Base-by-base conservation (phyloP, 2,329 filamentous ascomycete species). In the Trichophyton benhamiae region DNA sequence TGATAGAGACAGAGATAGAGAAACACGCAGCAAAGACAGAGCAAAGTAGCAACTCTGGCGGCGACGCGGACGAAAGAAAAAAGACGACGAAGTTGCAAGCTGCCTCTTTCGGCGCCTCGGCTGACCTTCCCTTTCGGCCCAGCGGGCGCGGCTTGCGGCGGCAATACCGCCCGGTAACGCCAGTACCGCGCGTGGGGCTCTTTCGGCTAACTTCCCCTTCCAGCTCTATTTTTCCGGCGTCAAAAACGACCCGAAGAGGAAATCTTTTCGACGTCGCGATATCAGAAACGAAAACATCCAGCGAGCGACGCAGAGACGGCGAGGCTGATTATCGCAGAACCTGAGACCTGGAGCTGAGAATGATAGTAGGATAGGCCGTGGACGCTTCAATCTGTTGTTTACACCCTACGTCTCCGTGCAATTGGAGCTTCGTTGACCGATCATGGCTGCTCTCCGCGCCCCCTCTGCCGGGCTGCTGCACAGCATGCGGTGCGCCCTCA, bases 381-480 rank as follows among this genome's bases (percentile, higher is more conserved):
- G 20, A 27, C 46, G 17, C 46, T 49, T 58, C 55, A n/a, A 58
- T 58, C 15, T 22, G 22, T n/a, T 44, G 11, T 30, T 17, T 30
- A 20, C 6, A 9, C 41, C 27, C 15, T 15, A 8, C 25, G 22
- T 15, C 33, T 13, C 62, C 33, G 57, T 25, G 44, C 17, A 48
- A 20, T 48, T 44, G 41, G 41, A 44, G 41, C 41, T 44, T 44
- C 33, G 33, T 38, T 38, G 33, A 46, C 68, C 65, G 66, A 62
- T 63, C 33, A 63, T 63, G 52, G 61, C 64, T 72, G 61, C 64
- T 72, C 73, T 74, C 70, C 72, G 68, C 63, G 68, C 69, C 65
- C 70, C 73, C 41, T 73, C 72, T 65, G 69, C 72, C 66, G 69
- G 72, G 60, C 66, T 72, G 61, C 72, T 75, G 59, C 73, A 73